Evolutionary conservation across 345 rosid species (phyloP), one percentile per base, ranked within the genome.

Genomic region (Stellera chamaejasme): DNA sequence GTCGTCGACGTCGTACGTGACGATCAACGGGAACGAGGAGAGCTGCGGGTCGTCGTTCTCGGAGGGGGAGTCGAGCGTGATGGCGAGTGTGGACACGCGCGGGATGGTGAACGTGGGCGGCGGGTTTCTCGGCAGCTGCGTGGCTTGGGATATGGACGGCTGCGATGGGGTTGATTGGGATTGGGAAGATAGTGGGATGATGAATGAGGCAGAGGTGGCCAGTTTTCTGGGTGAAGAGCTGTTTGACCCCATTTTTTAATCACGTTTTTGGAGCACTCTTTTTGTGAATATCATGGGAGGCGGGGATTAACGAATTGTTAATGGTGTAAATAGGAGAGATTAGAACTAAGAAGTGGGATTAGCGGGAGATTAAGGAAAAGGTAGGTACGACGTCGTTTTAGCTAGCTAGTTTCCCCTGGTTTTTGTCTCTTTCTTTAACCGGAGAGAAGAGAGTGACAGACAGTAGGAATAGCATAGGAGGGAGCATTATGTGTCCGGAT

Each of bases 11-110:
- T 78, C 85, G 4, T 83, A 76, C 76, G 48, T 85, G 52, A 89
- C 97, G 59, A 85, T 85, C 68, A 80, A 89, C 81, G 89, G 82
- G 48, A 85, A 89, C 72, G 97, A 89, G 52, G 95, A 89, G 74
- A 83, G 74, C 65, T 89, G 95, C 65, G 97, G 97, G 0, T 77
- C 97, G 11, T 89, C 97, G 23, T 89, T 79, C 48, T 83, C 97
- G 5, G 91, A 80, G 49, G 64, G 69, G 43, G 84, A 82, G 54
- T 78, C 84, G n/a, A 77, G 88, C 10, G 76, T 72, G 27, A 89
- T 89, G 97, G 91, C 83, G 2, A 83, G 89, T 63, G 75, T 89
- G 51, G 94, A 89, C 72, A 72, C 67, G 36, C 55, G 77, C 0
- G 83, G 83, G 57, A 45, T 73, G 44, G 56, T 32, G 45, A 66